Percentiles rank a stretch among this genome's conserved stretches.
phyloP scores from a whole-genome alignment of 495 filamentous ascomycete species.

The Apodospora peruviana region DNA sequence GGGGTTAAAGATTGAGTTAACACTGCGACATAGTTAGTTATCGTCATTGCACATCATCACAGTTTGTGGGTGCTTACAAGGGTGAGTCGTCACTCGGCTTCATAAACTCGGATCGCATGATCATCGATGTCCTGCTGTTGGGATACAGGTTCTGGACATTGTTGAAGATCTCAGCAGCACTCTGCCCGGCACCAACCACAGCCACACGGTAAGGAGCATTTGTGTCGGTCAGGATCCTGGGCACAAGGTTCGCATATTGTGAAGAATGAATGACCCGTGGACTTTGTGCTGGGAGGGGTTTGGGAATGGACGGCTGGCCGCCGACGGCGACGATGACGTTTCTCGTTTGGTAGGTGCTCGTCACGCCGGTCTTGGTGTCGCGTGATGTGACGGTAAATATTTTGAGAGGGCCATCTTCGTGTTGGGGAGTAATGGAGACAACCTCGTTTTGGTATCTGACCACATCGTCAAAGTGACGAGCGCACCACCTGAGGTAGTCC shows the following conservation, averaged over 20 bases:
- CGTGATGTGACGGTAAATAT: constrained; percentile 42
- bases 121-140: constrained; percentile 66
- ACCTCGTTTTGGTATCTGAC: constrained; percentile 79
- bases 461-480: constrained; percentile 68
- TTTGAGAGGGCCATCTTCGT: constrained; percentile 39
- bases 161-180: constrained; percentile 91
- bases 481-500: constrained; percentile 93
- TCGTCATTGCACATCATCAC: neutral
- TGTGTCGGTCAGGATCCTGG: constrained; percentile 53
- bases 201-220: constrained; percentile 63
- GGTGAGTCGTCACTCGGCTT: constrained; percentile 92
- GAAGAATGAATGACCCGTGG: constrained; percentile 79
- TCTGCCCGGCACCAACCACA: constrained; percentile 84
- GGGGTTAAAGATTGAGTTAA: constrained; percentile 95
- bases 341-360: constrained; percentile 44
- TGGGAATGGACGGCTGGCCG: constrained; percentile 72
- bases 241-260: constrained; percentile 65
- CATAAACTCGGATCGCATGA: constrained; percentile 74
- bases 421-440: constrained; percentile 49
- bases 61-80: constrained; percentile 59
- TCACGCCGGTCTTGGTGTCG: constrained; percentile 29
- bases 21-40: constrained; percentile 44
- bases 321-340: constrained; percentile 87
- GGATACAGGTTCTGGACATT: constrained; percentile 80
- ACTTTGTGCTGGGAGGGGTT: constrained; percentile 54